Conservation (phyloP, 345 rosid genomes). For the Sonneratia caseolaris region DNA sequence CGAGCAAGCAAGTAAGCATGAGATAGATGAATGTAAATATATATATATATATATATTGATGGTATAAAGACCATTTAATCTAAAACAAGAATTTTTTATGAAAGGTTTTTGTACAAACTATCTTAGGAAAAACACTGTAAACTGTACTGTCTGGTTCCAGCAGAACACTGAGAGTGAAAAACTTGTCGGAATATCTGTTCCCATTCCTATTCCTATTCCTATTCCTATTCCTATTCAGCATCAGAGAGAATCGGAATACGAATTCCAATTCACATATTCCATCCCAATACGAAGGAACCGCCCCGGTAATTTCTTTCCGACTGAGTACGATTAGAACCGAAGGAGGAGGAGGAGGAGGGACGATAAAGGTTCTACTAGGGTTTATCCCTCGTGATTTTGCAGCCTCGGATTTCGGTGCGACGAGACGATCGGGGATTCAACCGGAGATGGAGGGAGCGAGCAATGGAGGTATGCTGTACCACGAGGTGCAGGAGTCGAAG, state of each 20-base stretch:
- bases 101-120: too few relatives aligned
- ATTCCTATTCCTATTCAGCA: not conserved
- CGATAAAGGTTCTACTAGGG: conserved; percentile 2
- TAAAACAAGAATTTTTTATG: too few relatives aligned
- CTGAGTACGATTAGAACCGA: not conserved
- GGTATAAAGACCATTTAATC: too few relatives aligned
- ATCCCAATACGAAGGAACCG: not conserved
- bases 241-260: not conserved
- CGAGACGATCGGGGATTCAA: not conserved
- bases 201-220: too few relatives aligned
- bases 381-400: not conserved
- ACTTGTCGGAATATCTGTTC: too few relatives aligned
- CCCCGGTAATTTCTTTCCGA: not conserved
- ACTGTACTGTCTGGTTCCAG: too few relatives aligned
- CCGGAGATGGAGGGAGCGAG: conserved; percentile 54
- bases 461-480: conserved; percentile 96
- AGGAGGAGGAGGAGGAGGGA: not conserved
- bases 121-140: too few relatives aligned
- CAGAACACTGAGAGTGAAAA: too few relatives aligned
- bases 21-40: too few relatives aligned
- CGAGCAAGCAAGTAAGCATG: too few relatives aligned
- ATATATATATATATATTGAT: too few relatives aligned
- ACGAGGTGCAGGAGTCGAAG: conserved; percentile 96
- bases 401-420: not conserved
- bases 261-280: not conserved